Conservation (phyloP, 108 stramenopile species). For the Skeletonema tropicum region DNA sequence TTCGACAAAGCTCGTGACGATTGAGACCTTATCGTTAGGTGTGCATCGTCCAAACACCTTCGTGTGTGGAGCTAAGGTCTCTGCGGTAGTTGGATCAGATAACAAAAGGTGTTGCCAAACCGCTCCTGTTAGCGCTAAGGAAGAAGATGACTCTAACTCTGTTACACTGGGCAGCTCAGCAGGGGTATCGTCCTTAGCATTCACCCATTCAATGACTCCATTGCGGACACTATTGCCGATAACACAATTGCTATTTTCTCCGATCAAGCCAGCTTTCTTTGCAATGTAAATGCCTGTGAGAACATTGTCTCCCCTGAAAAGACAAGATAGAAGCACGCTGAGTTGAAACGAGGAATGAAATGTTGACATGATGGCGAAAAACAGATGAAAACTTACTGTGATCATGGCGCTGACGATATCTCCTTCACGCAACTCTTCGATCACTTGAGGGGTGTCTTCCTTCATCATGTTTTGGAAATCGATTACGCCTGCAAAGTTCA, state of each 20-base stretch:
- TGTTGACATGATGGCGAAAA: too few relatives aligned
- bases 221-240: constrained; percentile 32
- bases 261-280: constrained; percentile 59
- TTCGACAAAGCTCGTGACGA: constrained; percentile 60
- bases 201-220: constrained; percentile 43
- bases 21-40: constrained; percentile 64
- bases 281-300: constrained; percentile 71
- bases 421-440: constrained; percentile 52
- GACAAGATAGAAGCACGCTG: not conserved
- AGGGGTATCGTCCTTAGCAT: constrained; percentile 33
- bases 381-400: constrained; percentile 24
- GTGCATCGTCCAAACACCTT: constrained; percentile 67
- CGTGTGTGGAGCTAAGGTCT: constrained; percentile 33
- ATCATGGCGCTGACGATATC: constrained; percentile 58
- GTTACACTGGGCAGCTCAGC: constrained; percentile 19
- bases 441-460: constrained; percentile 57
- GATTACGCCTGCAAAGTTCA: constrained; percentile 57
- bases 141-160: constrained; percentile 7
- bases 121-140: constrained; percentile 65
- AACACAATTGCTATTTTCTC: constrained; percentile 28
- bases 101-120: constrained; percentile 47
- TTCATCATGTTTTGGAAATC: constrained; percentile 66
- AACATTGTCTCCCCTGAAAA: constrained; percentile 56
- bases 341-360: not conserved
- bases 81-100: constrained; percentile 38